Conservation (phyloP, 2,329 filamentous ascomycete species). For the Penicillium sp. region DNA sequence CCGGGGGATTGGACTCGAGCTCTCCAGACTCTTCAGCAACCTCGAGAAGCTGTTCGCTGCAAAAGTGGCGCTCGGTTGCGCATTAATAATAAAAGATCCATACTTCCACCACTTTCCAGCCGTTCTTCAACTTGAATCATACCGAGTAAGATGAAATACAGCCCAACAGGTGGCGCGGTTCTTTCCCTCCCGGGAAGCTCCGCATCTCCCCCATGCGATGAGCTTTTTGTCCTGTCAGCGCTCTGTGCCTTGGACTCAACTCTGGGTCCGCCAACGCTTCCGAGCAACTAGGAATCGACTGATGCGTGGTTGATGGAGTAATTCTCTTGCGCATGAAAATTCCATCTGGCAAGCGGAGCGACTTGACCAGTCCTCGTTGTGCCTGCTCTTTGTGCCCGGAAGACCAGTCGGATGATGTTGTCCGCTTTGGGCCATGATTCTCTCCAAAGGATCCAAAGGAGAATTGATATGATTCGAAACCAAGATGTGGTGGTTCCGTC, state of each 20-base stretch:
- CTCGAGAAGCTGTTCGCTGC: not conserved
- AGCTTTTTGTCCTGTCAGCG: conserved; percentile 14
- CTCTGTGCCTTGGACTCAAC: conserved; percentile 25
- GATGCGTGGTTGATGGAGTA: conserved; percentile 13
- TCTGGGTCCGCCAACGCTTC: conserved; percentile 32
- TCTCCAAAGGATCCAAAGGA: not conserved
- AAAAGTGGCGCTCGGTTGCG: conserved; percentile 7
- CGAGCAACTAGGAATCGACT: conserved; percentile 8
- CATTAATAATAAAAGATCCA: conserved; percentile 5
- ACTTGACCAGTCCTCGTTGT: not conserved
- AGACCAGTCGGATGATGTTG: conserved; percentile 24
- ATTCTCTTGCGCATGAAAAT: not conserved
- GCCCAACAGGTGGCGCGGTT: conserved; percentile 17
- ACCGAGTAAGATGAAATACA: conserved; percentile 3
- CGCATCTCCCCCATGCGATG: conserved; percentile 9
- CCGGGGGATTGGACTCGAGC: not conserved
- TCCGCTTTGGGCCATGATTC: conserved; percentile 6
- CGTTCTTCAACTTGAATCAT: not conserved
- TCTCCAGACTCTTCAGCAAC: not conserved
- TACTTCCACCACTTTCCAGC: conserved; percentile 14
- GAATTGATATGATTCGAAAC: not conserved
- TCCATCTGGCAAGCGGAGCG: not conserved
- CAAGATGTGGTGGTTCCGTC: conserved; percentile 15
- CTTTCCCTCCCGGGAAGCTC: conserved; percentile 17
- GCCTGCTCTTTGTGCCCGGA: not conserved